These are phyloP conservation scores for Trametopsis cervina DNA, from an alignment of 768 basidiomycete species.

Conservation along the genomic window DNA sequence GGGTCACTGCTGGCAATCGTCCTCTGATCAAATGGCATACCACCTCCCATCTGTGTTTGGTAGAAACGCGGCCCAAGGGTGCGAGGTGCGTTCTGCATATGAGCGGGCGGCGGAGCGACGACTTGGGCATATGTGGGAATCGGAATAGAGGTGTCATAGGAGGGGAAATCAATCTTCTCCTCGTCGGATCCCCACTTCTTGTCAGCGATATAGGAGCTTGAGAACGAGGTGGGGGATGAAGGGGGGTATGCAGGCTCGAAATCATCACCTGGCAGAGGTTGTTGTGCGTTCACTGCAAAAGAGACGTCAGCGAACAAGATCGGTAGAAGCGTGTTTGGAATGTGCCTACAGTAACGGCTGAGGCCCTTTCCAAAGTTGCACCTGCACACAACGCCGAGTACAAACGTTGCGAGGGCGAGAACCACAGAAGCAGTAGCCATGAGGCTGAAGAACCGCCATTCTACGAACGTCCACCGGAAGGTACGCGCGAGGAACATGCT, in stretches of 20 bases:
- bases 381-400: constrained; percentile 61
- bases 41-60: not conserved
- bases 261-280: constrained; percentile 39
- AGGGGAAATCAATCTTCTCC: constrained; percentile 59
- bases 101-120: constrained; percentile 30
- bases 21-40: not conserved
- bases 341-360: constrained; percentile 54
- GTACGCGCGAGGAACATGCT: constrained; percentile 65
- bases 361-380: constrained; percentile 77
- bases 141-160: constrained; percentile 42
- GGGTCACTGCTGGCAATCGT: not conserved
- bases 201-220: constrained; percentile 31
- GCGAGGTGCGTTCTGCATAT: constrained; percentile 29
- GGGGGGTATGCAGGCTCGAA: constrained; percentile 24
- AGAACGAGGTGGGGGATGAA: not conserved
- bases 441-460: constrained; percentile 69
- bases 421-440: constrained; percentile 52
- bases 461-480: constrained; percentile 70
- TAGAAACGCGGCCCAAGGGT: constrained; percentile 42
- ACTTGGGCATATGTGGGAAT: constrained; percentile 40
- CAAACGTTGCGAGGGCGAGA: constrained; percentile 46
- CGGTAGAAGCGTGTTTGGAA: constrained; percentile 8
- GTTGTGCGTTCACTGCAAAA: constrained; percentile 45
- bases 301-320: not conserved
- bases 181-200: constrained; percentile 15